These are phyloP conservation scores for Hypoxylon sp. DNA, from an alignment of 2,329 filamentous ascomycete genomes.

Conservation along the genomic window DNA sequence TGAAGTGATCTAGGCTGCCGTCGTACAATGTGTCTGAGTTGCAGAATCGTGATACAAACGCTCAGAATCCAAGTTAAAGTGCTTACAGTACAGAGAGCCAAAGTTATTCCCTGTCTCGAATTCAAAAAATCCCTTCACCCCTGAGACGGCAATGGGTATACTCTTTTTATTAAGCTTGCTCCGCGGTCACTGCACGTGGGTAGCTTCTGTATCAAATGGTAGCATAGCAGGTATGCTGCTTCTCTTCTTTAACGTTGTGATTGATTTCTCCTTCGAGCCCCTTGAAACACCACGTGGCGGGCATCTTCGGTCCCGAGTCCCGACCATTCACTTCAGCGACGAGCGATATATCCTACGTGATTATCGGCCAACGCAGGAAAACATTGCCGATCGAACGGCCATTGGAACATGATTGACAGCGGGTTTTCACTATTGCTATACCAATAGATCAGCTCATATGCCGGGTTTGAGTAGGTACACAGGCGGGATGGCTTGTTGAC, in stretches of 20 bases:
- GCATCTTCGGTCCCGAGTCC: conserved; percentile 31
- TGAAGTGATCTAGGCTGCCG: not conserved
- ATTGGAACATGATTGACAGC: conserved; percentile 12
- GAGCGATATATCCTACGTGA: conserved; percentile 10
- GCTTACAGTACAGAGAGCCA: not conserved
- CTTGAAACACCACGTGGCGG: conserved; percentile 30
- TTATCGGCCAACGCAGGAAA: conserved; percentile 8
- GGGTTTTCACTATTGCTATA: conserved; percentile 2
- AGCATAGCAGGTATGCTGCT: not conserved
- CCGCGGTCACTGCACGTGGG: conserved; percentile 1
- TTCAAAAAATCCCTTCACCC: not conserved
- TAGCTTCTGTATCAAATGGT: not conserved
- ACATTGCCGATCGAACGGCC: conserved; percentile 23
- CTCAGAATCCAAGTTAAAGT: not conserved
- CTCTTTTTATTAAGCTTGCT: conserved; percentile 5
- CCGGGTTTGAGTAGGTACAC: not conserved
- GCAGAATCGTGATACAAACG: not conserved
- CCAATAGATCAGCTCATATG: not conserved
- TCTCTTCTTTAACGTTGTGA: conserved; percentile 12
- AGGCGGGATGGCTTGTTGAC: not conserved
- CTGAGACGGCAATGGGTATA: not conserved
- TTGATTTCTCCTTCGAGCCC: conserved; percentile 12
- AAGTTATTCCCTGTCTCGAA: not conserved
- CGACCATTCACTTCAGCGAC: conserved; percentile 13
- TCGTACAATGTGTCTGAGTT: not conserved